A percentile compares a stretch with the other conserved stretches of the same genome.
These are phyloP conservation scores for Dictyophora rubrovolvata DNA, from an alignment of 768 basidiomycete genomes.

Conservation along the genomic window DNA sequence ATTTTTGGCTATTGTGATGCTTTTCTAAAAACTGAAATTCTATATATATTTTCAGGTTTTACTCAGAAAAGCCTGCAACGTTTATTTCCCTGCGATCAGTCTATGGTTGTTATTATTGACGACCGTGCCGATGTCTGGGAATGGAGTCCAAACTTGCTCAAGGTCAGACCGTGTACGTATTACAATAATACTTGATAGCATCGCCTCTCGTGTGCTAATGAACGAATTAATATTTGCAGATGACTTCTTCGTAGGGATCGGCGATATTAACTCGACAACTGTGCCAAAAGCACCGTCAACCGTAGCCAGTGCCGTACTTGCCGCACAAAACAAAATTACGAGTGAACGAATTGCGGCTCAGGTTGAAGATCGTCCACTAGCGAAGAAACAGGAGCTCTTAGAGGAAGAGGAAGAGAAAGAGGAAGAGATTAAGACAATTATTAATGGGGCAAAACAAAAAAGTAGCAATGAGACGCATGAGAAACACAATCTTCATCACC, in stretches of 20 bases:
- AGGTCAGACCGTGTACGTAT: constrained; percentile 87
- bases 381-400: constrained; percentile 76
- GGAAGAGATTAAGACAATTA: constrained; percentile 3
- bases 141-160: constrained; percentile 91
- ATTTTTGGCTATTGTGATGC: not conserved
- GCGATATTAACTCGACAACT: constrained; percentile 95
- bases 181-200: not conserved
- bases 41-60: constrained; percentile 42
- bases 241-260: constrained; percentile 96
- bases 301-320: constrained; percentile 38
- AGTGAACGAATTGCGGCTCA: constrained; percentile 54
- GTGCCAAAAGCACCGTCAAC: constrained; percentile 64
- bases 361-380: constrained; percentile 76
- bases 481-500: constrained; percentile 25
- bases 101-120: constrained; percentile 99
- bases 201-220: constrained; percentile 9
- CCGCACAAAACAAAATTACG: constrained; percentile 56
- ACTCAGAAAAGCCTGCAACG: constrained; percentile 88
- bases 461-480: constrained; percentile 24
- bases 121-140: constrained; percentile 99
- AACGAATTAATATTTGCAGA: constrained; percentile 36
- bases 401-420: constrained; percentile 26
- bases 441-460: constrained; percentile 12
- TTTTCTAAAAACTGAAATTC: not conserved
- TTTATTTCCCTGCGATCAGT: constrained; percentile 92